phyloP scores from a whole-genome alignment of 2,329 filamentous ascomycete genomes.

The Colletotrichum noveboracense region DNA sequence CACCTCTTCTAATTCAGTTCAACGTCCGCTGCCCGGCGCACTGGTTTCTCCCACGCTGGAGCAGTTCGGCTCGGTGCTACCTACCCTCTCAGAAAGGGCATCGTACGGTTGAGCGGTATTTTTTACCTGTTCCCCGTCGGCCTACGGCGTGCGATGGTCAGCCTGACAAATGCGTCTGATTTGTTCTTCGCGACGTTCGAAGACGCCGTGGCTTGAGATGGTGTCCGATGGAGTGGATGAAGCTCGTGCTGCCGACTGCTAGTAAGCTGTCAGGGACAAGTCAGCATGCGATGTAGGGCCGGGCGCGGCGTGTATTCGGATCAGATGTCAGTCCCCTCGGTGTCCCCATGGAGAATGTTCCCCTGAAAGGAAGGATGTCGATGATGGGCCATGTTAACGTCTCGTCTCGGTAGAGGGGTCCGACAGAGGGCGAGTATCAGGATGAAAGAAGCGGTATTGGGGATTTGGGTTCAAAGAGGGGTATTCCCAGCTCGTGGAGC shows the following conservation, averaged over 20 bases:
- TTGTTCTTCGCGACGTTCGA: not conserved
- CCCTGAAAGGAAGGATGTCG: not conserved
- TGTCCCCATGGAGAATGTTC: not conserved
- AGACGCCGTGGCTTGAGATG: not conserved
- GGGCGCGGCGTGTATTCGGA: not conserved
- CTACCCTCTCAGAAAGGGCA: conserved; percentile 10
- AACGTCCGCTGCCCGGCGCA: conserved; percentile 13
- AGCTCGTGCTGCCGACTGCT: not conserved
- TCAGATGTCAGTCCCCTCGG: not conserved
- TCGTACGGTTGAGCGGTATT: conserved; percentile 4
- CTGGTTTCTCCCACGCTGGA: not conserved
- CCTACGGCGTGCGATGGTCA: not conserved
- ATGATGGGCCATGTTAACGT: not conserved
- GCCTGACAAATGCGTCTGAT: not conserved
- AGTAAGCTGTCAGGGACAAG: not conserved
- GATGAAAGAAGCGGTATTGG: conserved; percentile 6
- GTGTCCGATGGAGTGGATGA: not conserved
- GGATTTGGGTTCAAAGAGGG: not conserved
- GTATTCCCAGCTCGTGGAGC: conserved; percentile 8
- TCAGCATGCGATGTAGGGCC: not conserved
- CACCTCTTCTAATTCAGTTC: conserved; percentile 17
- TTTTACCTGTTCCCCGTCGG: not conserved
- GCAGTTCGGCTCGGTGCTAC: conserved; percentile 2
- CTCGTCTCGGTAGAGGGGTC: not conserved
- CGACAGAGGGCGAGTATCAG: not conserved